Evolutionary conservation across 1,284 basidiomycete genomes (phyloP), one percentile per base, ranked within the genome.

Genomic region (Clitocybe nebularis): DNA sequence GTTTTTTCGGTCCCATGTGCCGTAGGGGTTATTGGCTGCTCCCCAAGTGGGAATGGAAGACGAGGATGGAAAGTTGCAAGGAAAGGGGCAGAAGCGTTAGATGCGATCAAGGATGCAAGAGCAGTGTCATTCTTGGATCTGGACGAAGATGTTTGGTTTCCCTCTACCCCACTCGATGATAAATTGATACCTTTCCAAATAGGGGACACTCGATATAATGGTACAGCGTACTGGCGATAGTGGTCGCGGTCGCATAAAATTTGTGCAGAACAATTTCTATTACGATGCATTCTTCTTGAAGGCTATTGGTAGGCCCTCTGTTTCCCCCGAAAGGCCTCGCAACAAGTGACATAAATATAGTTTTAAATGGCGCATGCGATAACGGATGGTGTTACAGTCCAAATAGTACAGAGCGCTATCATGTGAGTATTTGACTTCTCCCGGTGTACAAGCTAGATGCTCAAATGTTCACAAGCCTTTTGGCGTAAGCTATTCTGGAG

Each of bases 271-370:
- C 63, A 98, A 98, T 65, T 93, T 93, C 58, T 99, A 96, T 60
- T 93, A 94, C 59, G 96, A 99, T 56, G 94, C 96, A 0, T 99
- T 99, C 72, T 99, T 99, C 79, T 74, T 99, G 45, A 98, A 98
- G 61, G 90, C 93, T 1, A 88, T 95, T 39, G 84, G 90, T 93
- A 39, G 36, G 79, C 59, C 25, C 5, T 41, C 17, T 19, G 7
- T 29, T 13, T 37, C 20, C 41, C 42, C 10, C 23, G 38, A 9
- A 30, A 30, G 25, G 19, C 16, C 16, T 38, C 44, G 37, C 14
- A 3, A 5, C 35, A 3, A 44, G 10, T 8, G 16, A 24, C 17
- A 8, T n/a, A 10, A 19, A 20, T 16, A 32, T 26, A 93, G 91
- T 96, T 1, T 66, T 97, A 24, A 98, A 97, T 56, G 93, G 93